Percentiles rank a stretch among this genome's conserved stretches.
These are phyloP conservation scores for Colletotrichum kahawae DNA, from an alignment of 2,329 filamentous ascomycete species.

Conservation along the genomic window DNA sequence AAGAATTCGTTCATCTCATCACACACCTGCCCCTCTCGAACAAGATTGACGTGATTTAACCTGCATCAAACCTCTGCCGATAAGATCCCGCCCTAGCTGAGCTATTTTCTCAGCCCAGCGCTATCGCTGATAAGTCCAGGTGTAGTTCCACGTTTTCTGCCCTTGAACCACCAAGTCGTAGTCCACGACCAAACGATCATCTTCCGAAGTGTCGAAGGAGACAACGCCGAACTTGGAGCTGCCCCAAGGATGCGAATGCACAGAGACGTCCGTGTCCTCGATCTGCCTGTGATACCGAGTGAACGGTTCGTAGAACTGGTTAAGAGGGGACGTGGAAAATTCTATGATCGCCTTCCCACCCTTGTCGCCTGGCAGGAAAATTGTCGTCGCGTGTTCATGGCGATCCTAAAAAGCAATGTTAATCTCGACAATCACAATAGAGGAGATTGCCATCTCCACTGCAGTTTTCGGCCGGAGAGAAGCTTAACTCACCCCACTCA, in stretches of 20 bases:
- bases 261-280: constrained; percentile 35
- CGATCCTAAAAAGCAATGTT: constrained; percentile 41
- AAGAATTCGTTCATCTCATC: background rate
- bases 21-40: background rate
- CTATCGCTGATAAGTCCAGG: background rate
- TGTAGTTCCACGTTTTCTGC: background rate
- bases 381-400: constrained; percentile 71
- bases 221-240: constrained; percentile 10
- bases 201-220: background rate
- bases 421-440: constrained; percentile 7
- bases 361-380: constrained; percentile 37
- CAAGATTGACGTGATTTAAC: background rate
- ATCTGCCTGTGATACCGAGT: constrained; percentile 63
- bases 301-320: constrained; percentile 72
- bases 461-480: background rate
- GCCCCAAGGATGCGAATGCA: constrained; percentile 10
- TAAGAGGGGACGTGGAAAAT: constrained; percentile 69
- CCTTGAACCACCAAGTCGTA: constrained; percentile 12
- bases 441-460: background rate
- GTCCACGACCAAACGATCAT: background rate
- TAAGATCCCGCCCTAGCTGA: background rate
- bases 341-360: constrained; percentile 58
- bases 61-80: background rate
- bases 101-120: background rate
- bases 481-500: constrained; percentile 56